Percentiles rank a stretch among this genome's conserved stretches.
Conservation (phyloP, 1,139 yeast species). For the Pneumocystis canis region DNA sequence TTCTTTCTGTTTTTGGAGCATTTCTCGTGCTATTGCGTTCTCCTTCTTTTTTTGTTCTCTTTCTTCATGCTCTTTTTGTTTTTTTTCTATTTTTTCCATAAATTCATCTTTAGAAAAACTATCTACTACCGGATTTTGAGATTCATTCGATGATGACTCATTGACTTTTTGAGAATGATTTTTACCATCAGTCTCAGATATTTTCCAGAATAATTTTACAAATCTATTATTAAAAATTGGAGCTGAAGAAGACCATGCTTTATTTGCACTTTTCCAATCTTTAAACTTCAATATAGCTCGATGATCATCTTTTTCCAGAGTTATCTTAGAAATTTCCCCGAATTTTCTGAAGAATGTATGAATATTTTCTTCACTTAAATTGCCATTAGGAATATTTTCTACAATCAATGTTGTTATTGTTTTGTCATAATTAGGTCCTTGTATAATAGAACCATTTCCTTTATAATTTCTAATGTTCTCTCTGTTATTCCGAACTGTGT, state of each 20-base stretch:
- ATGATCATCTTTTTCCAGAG: constrained; percentile 19
- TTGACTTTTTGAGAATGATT: constrained; percentile 5
- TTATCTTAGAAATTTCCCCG: constrained; percentile 27
- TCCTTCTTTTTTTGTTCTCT: constrained; percentile 26
- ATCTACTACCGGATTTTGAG: constrained; percentile 14
- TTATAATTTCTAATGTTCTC: neutral
- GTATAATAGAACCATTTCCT: neutral
- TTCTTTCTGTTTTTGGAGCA: constrained; percentile 24
- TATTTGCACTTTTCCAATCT: constrained; percentile 28
- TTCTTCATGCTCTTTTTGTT: constrained; percentile 31
- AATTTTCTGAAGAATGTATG: constrained; percentile 29
- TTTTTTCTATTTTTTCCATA: constrained; percentile 26
- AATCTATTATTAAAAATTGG: constrained; percentile 38
- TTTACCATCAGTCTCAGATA: neutral
- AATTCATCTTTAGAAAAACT: constrained; percentile 27
- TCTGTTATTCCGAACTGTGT: constrained; percentile 5
- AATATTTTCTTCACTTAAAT: constrained; percentile 26
- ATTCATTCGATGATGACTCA: neutral
- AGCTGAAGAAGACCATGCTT: constrained; percentile 32
- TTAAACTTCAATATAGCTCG: constrained; percentile 30
- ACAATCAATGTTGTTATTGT: constrained; percentile 24
- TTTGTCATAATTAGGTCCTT: constrained; percentile 13
- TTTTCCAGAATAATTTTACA: constrained; percentile 33
- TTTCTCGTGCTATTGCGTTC: constrained; percentile 24
- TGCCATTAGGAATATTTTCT: constrained; percentile 32